phyloP scores from a whole-genome alignment of 2,329 filamentous ascomycete genomes.

The Exserohilum turcica region DNA sequence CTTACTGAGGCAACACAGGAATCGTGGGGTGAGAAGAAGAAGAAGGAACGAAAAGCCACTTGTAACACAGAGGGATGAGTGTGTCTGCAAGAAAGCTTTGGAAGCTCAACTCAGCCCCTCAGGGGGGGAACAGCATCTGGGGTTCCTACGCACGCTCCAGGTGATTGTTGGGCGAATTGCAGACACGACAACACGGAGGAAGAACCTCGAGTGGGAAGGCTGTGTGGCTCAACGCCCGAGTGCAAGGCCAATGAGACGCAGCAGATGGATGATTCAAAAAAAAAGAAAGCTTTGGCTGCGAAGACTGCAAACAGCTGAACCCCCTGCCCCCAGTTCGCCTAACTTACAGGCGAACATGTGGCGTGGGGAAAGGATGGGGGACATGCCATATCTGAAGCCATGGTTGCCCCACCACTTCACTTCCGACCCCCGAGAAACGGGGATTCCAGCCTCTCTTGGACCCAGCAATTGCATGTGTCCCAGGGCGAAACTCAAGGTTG shows the following conservation, averaged over 20 bases:
- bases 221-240: background rate
- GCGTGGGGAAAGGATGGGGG: too few species aligned
- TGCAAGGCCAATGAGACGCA: background rate
- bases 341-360: too few species aligned
- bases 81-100: background rate
- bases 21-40: too few species aligned
- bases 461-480: too few species aligned
- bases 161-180: background rate
- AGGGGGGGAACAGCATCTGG: background rate
- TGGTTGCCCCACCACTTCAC: too few species aligned
- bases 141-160: background rate
- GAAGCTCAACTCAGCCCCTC: background rate
- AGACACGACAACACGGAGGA: background rate
- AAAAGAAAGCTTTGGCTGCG: background rate
- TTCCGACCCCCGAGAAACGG: too few species aligned
- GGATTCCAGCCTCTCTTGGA: too few species aligned
- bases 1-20: too few species aligned
- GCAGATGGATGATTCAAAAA: background rate
- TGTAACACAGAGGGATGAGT: background rate
- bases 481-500: too few species aligned
- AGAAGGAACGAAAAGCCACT: background rate
- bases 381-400: too few species aligned
- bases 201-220: background rate
- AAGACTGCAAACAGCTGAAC: background rate
- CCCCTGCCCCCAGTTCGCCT: too few species aligned